phyloP scores from a whole-genome alignment of 306 rosid genomes.

The Cucurbita maxima region DNA sequence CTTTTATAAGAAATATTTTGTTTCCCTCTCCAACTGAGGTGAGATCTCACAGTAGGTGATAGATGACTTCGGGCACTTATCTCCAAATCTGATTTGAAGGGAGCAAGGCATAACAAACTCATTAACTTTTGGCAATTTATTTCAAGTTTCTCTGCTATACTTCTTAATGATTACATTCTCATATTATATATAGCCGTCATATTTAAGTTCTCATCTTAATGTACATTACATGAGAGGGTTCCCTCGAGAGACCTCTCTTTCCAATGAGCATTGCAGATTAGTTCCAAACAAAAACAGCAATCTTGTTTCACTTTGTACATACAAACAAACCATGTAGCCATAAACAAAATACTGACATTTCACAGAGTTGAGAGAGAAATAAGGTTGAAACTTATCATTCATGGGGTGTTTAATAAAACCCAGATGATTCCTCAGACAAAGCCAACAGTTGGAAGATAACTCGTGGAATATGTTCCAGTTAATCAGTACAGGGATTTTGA shows the following conservation, averaged over 20 bases:
- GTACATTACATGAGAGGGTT: background rate
- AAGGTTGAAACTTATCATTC: conserved; percentile 5
- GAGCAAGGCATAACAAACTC: background rate
- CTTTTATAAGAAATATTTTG: too few relatives aligned
- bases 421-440: conserved; percentile 1
- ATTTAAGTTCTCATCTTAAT: background rate
- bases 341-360: background rate
- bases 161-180: background rate
- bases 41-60: too few relatives aligned
- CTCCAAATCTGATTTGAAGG: background rate
- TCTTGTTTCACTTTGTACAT: background rate
- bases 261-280: background rate
- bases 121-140: background rate
- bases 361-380: background rate
- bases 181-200: background rate
- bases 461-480: conserved; percentile 10
- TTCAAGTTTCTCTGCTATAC: background rate
- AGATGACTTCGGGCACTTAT: background rate
- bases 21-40: too few relatives aligned
- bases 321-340: background rate
- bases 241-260: background rate
- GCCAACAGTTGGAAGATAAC: background rate
- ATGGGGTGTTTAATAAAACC: conserved; percentile 3
- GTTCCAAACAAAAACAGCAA: background rate
- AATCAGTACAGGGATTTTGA: background rate